Base-by-base conservation (phyloP, 306 rosid genomes). In the Vicia villosa region DNA sequence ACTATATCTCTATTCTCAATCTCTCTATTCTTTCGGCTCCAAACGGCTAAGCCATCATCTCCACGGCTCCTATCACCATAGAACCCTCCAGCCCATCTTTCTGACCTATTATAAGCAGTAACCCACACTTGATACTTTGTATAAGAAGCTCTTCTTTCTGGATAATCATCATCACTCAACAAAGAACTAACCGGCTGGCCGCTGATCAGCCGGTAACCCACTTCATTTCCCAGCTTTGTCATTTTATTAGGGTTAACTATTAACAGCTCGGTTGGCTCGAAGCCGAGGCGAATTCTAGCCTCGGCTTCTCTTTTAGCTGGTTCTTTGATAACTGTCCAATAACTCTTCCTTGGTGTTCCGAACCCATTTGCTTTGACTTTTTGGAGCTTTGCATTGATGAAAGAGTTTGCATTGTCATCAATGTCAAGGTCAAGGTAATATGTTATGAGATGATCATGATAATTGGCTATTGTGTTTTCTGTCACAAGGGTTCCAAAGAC, bases 1-100 rank as follows among this genome's bases (percentile, higher is more conserved):
- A 90, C 98, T 47, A 88, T 88, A 62, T 93, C 98, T 75, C 21
- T 90, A 73, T 93, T 88, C 56, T 88, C 90, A 22, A 93, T 93
- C 36, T 36, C 88, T 38, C 96, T 90, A 1, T 93, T 83, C 87
- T 95, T 87, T 82, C 74, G 77, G 69, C 88, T 87, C 98, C 98
- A 93, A 66, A 86, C 63, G 30, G 89, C 92, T 75, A 92, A 82
- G 69, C 95, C 89, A 73, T 89, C 95, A 52, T 93, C 96, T 21
- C 96, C 96, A 42, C 43, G 86, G 77, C 98, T 92, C 66, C 88
- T 70, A 63, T 92, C 98, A 16, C 87, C 82, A 20, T 92, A 90
- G 54, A 90, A 86, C 9, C 98, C 98, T 2, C 79, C 95, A 1
- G 93, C 85, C 98, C 96, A 90, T 71, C 88, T 83, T 60, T 90